A percentile compares a stretch with the other conserved stretches of the same genome.
These are phyloP conservation scores for Macrophomina tecta DNA, from an alignment of 2,329 filamentous ascomycete genomes.

Conservation along the genomic window DNA sequence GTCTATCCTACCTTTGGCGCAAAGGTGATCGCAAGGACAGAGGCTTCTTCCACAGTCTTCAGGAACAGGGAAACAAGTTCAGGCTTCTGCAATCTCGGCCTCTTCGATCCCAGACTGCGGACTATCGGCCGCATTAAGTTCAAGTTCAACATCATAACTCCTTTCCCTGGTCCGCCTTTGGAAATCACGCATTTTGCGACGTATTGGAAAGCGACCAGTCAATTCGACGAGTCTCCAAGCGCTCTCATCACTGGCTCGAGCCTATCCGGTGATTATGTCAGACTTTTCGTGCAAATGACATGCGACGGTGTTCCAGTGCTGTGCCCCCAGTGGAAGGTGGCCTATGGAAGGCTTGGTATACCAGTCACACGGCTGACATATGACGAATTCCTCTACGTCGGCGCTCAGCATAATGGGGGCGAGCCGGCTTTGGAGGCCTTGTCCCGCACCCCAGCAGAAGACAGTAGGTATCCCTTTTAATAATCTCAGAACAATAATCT, in stretches of 20 bases:
- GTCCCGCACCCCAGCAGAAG: slow-evolving; percentile 36
- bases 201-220: slow-evolving; percentile 98
- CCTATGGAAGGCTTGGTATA: slow-evolving; percentile 77
- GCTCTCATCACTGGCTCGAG: slow-evolving; percentile 94
- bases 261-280: slow-evolving; percentile 91
- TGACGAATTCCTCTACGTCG: slow-evolving; percentile 68
- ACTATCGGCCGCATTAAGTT: slow-evolving; percentile 95
- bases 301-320: slow-evolving; percentile 85
- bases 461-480: slow-evolving; percentile 30
- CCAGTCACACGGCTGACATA: slow-evolving; percentile 80
- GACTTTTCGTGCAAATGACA: slow-evolving; percentile 90
- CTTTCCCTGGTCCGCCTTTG: slow-evolving; percentile 87
- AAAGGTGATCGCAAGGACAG: slow-evolving; percentile 95
- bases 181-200: slow-evolving; percentile 99
- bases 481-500: not conserved
- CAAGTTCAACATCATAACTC: slow-evolving; percentile 94
- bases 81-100: slow-evolving; percentile 80
- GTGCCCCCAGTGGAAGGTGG: slow-evolving; percentile 83
- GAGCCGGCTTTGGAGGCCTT: slow-evolving; percentile 37
- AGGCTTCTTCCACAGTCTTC: slow-evolving; percentile 88
- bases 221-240: slow-evolving; percentile 82
- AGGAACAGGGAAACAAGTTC: slow-evolving; percentile 75
- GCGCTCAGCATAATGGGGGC: slow-evolving; percentile 39
- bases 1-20: slow-evolving; percentile 97
- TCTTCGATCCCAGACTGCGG: slow-evolving; percentile 89